Evolutionary conservation across 176 grass and related monocot species (phyloP).

Genomic region (Ensete ventricosum): DNA sequence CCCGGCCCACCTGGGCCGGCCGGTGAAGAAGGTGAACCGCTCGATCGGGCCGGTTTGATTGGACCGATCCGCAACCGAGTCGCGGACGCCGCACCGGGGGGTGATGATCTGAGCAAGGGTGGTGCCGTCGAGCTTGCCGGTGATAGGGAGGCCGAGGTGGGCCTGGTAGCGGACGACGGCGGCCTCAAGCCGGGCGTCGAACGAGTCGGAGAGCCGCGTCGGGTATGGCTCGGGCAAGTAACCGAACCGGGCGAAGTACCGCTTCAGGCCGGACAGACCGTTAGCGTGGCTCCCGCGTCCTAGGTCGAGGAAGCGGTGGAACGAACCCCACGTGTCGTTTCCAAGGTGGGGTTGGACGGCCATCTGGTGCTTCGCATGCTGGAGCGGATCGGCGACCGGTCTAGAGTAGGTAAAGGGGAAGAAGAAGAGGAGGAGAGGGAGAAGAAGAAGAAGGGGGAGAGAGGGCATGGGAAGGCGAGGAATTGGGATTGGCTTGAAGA

Average conservation of each 20-base stretch:
- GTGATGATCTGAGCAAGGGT: conserved; percentile 55
- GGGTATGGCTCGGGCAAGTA: conserved; percentile 37
- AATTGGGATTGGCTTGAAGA: background rate
- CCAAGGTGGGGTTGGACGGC: background rate
- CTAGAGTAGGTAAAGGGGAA: background rate
- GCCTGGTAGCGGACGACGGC: conserved; percentile 60
- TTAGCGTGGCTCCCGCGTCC: conserved; percentile 41
- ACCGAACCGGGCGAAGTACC: conserved; percentile 62
- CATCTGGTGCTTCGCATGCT: background rate
- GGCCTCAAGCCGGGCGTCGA: conserved; percentile 62
- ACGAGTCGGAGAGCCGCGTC: conserved; percentile 31
- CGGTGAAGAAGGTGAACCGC: conserved; percentile 10
- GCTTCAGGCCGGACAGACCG: conserved; percentile 60
- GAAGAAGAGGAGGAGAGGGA: background rate
- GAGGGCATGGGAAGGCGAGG: too few relatives aligned
- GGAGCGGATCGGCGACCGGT: background rate
- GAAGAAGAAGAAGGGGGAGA: background rate
- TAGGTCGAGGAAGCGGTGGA: conserved; percentile 46
- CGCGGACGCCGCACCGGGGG: conserved; percentile 67
- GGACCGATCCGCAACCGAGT: background rate
- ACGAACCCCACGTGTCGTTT: conserved; percentile 37
- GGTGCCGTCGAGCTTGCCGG: conserved; percentile 49
- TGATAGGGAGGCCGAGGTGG: conserved; percentile 44
- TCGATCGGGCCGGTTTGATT: background rate
- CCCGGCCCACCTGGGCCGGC: conserved; percentile 1